Base-by-base conservation (phyloP, 345 rosid genomes). In the Eucalyptus lansdowneana region DNA sequence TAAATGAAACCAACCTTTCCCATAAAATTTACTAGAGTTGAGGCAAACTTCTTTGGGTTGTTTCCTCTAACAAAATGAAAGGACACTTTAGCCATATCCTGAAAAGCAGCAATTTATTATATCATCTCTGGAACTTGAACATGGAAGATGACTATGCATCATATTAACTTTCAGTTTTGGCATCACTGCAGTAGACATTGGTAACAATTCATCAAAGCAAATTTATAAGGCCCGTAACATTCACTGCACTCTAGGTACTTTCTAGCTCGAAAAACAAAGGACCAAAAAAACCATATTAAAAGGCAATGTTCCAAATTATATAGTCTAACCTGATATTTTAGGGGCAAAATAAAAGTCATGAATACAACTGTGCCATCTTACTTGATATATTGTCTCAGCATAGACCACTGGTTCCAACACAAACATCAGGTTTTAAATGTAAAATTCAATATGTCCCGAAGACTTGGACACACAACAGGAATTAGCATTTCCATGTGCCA, bases 21-120 rank as follows among this genome's bases (percentile, higher is more conserved):
- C 97, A 95, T 95, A 90, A 97, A 98, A 93, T 92, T 95, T 88
- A 96, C 91, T 89, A 98, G 90, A 89, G 94, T 95, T 67, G 96
- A 93, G 9, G 98, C 98, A 88, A 98, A 96, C 93, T 95, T 95
- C 91, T 92, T 90, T 17, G 94, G 95, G 90, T 94, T 90, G 89
- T 96, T 93, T 89, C 98, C 98, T 94, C 97, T 94, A 85, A 96
- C 97, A 95, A 94, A 98, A 94, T 98, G 99, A 91, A 92, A 91
- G 53, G 98, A 94, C 86, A 98, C 94, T 89, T 92, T 93, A 81
- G 95, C 93, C 98, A 98, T 98, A 92, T 98, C 99, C 99, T 98
- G 97, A 92, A 89, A 92, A 87, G 86, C 14, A 91, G 45, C 34
- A 87, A 60, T 11, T 40, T 19, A 19, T 76, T 37, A 37, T 37